These are phyloP conservation scores for Pleurotus cornucopiae DNA, from an alignment of 768 basidiomycete species.

Conservation along the genomic window DNA sequence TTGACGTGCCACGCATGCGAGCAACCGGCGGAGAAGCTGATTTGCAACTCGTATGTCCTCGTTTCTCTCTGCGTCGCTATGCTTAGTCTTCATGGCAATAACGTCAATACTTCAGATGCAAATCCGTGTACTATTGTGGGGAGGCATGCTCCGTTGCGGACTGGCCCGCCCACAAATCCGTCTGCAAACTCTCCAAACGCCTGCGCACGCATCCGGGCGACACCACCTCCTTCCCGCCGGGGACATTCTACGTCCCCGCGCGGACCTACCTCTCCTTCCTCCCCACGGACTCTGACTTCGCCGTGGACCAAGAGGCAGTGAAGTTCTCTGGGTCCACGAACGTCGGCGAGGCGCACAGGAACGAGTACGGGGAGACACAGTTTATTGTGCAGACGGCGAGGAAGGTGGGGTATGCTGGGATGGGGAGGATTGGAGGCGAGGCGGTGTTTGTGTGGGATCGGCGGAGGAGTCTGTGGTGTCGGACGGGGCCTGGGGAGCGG, in stretches of 20 bases:
- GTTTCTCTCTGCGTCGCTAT: background rate
- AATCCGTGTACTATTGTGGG: constrained; percentile 13
- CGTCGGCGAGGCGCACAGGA: constrained; percentile 12
- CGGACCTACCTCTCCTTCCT: constrained; percentile 16
- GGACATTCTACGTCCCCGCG: constrained; percentile 16
- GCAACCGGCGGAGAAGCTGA: constrained; percentile 10
- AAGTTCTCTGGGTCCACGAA: constrained; percentile 12
- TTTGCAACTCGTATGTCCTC: constrained; percentile 15
- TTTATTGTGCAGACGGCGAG: constrained; percentile 11
- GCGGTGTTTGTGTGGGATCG: constrained; percentile 13
- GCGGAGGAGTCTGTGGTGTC: constrained; percentile 12
- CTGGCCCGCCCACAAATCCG: constrained; percentile 14
- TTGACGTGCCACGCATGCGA: constrained; percentile 12
- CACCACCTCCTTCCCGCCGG: constrained; percentile 9
- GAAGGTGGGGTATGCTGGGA: background rate
- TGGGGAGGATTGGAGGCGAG: constrained; percentile 5
- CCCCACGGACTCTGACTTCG: constrained; percentile 13
- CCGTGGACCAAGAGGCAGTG: constrained; percentile 17
- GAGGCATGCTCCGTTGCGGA: constrained; percentile 13
- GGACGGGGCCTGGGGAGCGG: constrained; percentile 13
- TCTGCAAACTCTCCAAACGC: constrained; percentile 17
- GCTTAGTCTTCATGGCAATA: background rate
- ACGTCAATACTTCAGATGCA: background rate
- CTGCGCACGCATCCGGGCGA: constrained; percentile 8
- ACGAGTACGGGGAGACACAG: constrained; percentile 17